These are phyloP conservation scores for Dicorynia guianensis DNA, from an alignment of 306 rosid species.

Conservation along the genomic window DNA sequence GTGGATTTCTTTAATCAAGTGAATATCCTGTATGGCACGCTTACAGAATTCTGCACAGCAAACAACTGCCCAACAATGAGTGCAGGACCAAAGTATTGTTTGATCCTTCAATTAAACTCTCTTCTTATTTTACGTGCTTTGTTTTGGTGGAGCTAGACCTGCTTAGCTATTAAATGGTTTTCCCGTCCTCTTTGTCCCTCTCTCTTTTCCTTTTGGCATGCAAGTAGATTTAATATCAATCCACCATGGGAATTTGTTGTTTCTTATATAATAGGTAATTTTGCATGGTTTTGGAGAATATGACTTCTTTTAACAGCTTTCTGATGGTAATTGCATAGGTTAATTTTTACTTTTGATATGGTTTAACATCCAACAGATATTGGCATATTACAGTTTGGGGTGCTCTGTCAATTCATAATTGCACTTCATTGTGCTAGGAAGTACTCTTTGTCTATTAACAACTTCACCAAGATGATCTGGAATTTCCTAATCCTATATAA, in stretches of 20 bases:
- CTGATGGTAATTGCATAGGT: neutral
- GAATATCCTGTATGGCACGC: slow-evolving; percentile 80
- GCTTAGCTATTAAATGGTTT: slow-evolving; percentile 5
- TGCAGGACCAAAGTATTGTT: slow-evolving; percentile 83
- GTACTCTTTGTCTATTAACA: neutral
- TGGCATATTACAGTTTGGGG: neutral
- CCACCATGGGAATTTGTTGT: slow-evolving; percentile 16
- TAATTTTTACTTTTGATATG: neutral
- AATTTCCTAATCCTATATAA: neutral
- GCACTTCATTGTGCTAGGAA: slow-evolving; percentile 1
- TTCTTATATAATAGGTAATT: slow-evolving; percentile 11
- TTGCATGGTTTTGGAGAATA: slow-evolving; percentile 27
- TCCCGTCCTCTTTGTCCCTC: neutral
- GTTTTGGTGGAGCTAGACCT: slow-evolving; percentile 9
- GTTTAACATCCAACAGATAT: neutral
- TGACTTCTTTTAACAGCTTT: slow-evolving; percentile 9
- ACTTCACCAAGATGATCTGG: slow-evolving; percentile 1
- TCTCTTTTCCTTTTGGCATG: slow-evolving; percentile 20
- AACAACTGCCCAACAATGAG: slow-evolving; percentile 79
- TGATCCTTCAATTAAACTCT: slow-evolving; percentile 40
- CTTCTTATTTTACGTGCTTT: slow-evolving; percentile 21
- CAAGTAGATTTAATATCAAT: slow-evolving; percentile 15
- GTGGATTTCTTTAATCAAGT: slow-evolving; percentile 95
- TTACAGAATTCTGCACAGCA: slow-evolving; percentile 87
- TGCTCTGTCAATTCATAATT: neutral